Evolutionary conservation across 1,284 basidiomycete genomes (phyloP).

Genomic region (Marasmius sp.): DNA sequence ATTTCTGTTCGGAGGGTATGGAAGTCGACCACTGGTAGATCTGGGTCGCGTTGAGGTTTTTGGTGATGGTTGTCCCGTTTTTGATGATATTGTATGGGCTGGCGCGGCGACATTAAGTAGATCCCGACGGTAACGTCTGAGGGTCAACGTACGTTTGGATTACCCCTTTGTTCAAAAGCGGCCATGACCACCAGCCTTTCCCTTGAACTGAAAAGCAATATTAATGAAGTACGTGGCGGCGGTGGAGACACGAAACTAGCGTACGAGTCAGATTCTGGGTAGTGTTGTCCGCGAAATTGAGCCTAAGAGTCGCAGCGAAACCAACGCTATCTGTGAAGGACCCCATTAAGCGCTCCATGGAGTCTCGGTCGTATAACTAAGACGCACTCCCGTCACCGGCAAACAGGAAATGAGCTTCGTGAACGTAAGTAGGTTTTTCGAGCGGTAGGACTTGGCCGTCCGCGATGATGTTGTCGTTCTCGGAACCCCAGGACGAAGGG

Average conservation of each 20-base stretch:
- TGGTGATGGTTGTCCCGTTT: slow-evolving; percentile 22
- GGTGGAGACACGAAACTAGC: background rate
- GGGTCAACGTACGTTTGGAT: slow-evolving; percentile 32
- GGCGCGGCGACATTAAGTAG: background rate
- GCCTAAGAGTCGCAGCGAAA: slow-evolving; percentile 26
- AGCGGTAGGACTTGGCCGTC: slow-evolving; percentile 36
- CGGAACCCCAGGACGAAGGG: slow-evolving; percentile 37
- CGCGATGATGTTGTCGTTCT: slow-evolving; percentile 39
- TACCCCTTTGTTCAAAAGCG: slow-evolving; percentile 32
- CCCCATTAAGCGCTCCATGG: background rate
- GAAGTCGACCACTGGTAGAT: slow-evolving; percentile 47
- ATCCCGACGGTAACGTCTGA: background rate
- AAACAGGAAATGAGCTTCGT: slow-evolving; percentile 45
- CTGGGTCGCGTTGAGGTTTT: slow-evolving; percentile 38
- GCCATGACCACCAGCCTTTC: slow-evolving; percentile 40
- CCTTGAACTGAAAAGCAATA: slow-evolving; percentile 29
- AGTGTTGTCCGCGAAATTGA: slow-evolving; percentile 32
- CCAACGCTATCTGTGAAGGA: slow-evolving; percentile 26
- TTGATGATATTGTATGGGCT: slow-evolving; percentile 40
- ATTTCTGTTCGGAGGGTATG: slow-evolving; percentile 34
- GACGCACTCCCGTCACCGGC: slow-evolving; percentile 32
- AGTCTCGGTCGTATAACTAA: background rate
- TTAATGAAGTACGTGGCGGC: background rate
- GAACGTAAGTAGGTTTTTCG: slow-evolving; percentile 27
- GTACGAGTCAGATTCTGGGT: background rate